Base-by-base conservation (phyloP, 805 yeast genomes). In the Diddensiella santjacobensis region DNA sequence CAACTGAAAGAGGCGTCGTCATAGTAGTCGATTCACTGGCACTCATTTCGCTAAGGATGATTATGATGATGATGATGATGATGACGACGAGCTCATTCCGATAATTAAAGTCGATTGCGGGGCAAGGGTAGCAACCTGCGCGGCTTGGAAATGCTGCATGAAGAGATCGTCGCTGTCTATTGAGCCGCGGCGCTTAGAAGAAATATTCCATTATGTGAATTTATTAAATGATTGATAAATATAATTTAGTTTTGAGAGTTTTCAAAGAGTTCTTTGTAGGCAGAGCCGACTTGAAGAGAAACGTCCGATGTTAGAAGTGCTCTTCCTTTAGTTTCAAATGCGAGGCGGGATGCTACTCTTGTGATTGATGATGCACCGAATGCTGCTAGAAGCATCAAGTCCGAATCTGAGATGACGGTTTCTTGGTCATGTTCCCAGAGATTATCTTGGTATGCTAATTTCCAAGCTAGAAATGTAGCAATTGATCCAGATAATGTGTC, bases 401-500 rank as follows among this genome's bases (percentile, higher is more conserved):
- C 63, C 2, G 60, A 58, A 2, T 46, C 47, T 3, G 66, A 48
- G 18, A 75, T 59, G 31, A 8, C 31, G 8, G 8, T 13, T 3
- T 62, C 58, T 19, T 68, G 60, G 1, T 68, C 61, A 18, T 69
- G 75, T 1, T 74, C 73, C 90, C 95, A 87, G 1, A 83, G 58
- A 2, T 71, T 64, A 26, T 73, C 59, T 50, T 78, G 75, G 61
- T 86, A 84, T 10, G 84, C 83, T 20, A 75, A 61, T 3, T 85
- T 79, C 95, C 96, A 91, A 3, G 87, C 86, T 29, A 86, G 60
- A 58, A 91, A 71, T 0, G 96, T 83, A 1, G 90, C 89, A n/a
- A 89, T 67, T 20, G 87, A 71, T 0, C 99, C 99, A 0, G 91
- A 79, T 35, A 93, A 65, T 0, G 96, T 85, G 59, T 93, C 99